phyloP scores from a whole-genome alignment of 257 asterid species.

The Echium plantagineum region DNA sequence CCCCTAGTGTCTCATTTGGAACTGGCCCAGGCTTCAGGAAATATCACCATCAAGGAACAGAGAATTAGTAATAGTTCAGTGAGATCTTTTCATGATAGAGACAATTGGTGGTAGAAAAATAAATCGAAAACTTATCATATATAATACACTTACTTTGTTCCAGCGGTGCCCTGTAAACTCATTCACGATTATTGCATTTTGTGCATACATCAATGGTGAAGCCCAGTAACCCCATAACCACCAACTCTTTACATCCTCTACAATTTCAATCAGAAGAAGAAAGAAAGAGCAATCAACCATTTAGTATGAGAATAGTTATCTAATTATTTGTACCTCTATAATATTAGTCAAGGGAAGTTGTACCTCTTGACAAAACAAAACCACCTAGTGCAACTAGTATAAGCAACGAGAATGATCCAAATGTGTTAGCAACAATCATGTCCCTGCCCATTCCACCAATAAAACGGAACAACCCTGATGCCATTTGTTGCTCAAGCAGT shows the following conservation, averaged over 20 bases:
- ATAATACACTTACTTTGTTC: constrained; percentile 49
- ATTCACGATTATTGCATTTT: constrained; percentile 63
- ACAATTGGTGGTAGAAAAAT: not conserved
- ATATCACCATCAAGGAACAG: not conserved
- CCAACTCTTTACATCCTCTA: constrained; percentile 47
- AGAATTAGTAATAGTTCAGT: not conserved
- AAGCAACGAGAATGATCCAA: constrained; percentile 42
- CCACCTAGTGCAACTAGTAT: constrained; percentile 52
- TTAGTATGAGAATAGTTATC: not conserved
- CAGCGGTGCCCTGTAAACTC: constrained; percentile 78
- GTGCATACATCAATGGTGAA: constrained; percentile 80
- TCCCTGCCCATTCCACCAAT: constrained; percentile 48
- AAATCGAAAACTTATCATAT: not conserved
- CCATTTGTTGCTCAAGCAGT: constrained; percentile 28
- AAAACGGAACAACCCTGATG: constrained; percentile 44
- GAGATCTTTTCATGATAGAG: not conserved
- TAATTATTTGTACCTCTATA: not conserved
- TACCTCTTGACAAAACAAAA: constrained; percentile 59
- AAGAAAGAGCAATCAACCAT: constrained; percentile 3
- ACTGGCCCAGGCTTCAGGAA: constrained; percentile 30
- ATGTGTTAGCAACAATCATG: constrained; percentile 60
- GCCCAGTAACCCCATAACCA: constrained; percentile 78
- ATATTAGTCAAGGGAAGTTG: not conserved
- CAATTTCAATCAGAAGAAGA: not conserved
- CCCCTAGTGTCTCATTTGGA: constrained; percentile 47